These are phyloP conservation scores for Umbellularia californica DNA, from an alignment of 164 flowering plant species.

Conservation along the genomic window DNA sequence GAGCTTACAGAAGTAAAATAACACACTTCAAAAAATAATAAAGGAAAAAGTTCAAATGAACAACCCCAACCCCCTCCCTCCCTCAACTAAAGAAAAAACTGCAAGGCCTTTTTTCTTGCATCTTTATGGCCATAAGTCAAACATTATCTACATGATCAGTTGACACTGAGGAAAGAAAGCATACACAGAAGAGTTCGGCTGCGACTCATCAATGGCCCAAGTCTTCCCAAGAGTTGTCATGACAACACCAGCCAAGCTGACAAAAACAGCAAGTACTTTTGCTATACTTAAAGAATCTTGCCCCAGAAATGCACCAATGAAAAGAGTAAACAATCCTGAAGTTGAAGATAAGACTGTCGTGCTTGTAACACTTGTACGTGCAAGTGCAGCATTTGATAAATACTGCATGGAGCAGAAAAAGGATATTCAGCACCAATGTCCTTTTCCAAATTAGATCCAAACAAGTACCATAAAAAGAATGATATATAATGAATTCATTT, in stretches of 20 bases:
- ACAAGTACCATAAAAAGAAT: not conserved
- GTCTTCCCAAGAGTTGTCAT: slow-evolving; percentile 98
- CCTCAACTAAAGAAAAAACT: too few relatives aligned
- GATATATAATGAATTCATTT: not conserved
- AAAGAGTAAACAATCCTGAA: slow-evolving; percentile 95
- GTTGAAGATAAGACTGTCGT: slow-evolving; percentile 95
- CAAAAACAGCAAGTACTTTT: slow-evolving; percentile 85
- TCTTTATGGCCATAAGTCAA: too few relatives aligned
- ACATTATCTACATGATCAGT: too few relatives aligned
- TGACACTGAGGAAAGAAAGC: slow-evolving; percentile 9
- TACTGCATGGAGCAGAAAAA: slow-evolving; percentile 46
- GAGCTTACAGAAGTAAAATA: too few relatives aligned
- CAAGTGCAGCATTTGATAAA: slow-evolving; percentile 94
- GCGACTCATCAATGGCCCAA: slow-evolving; percentile 89
- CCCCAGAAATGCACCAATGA: slow-evolving; percentile 80
- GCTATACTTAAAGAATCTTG: slow-evolving; percentile 78
- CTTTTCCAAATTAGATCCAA: not conserved
- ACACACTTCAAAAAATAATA: too few relatives aligned
- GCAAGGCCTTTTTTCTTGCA: too few relatives aligned
- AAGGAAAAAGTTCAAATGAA: too few relatives aligned
- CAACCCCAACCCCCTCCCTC: too few relatives aligned
- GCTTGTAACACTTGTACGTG: slow-evolving; percentile 96
- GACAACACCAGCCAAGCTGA: slow-evolving; percentile 93
- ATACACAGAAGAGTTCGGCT: slow-evolving; percentile 51
- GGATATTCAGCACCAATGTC: not conserved